Evolutionary conservation across 1,284 basidiomycete genomes (phyloP), one percentile per base, ranked within the genome.

Genomic region (Cryptococcus sp.): DNA sequence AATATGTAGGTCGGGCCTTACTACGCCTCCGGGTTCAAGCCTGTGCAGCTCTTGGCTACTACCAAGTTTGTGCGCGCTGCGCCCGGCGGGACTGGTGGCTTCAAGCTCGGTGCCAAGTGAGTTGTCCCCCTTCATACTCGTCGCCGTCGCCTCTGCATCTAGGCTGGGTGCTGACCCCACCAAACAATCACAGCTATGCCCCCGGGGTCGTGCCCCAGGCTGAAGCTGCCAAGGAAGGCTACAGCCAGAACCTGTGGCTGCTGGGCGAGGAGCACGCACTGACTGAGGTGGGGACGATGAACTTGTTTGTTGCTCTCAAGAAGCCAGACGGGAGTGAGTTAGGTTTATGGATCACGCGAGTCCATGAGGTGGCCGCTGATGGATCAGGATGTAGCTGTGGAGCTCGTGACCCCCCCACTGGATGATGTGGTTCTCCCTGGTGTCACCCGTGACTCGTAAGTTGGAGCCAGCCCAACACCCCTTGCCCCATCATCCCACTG

Each of bases 391-490:
- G 59, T 33, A 87, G 86, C 79, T 12, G 78, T 81, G 51, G 91
- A 95, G 75, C 84, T 96, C 57, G 85, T 91, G 49, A 95, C 93
- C 0, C 93, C 95, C 11, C 91, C 94, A 4, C 82, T 98, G 42
- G 90, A 91, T 70, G 94, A 94, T 55, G 88, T 96, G 82, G 93
- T 98, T 69, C 86, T 99, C 15, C 94, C 95, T 12, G 95, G 95
- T 61, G 88, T 99, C 18, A 98, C 94, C 8, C 87, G 95, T 61
- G 92, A 97, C 77, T 92, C 89, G 65, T 71, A 37, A 57, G 67
- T 63, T 8, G 13, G 15, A 23, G 3, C 53, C n/a, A 43, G 1
- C 20, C 9, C 47, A 9, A 39, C 36, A 15, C 13, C 18, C n/a
- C 37, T 21, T 23, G 15, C 24, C 15, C 48, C 20, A 50, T 21